phyloP scores from a whole-genome alignment of 257 asterid species.

The Lavandula angustifolia region DNA sequence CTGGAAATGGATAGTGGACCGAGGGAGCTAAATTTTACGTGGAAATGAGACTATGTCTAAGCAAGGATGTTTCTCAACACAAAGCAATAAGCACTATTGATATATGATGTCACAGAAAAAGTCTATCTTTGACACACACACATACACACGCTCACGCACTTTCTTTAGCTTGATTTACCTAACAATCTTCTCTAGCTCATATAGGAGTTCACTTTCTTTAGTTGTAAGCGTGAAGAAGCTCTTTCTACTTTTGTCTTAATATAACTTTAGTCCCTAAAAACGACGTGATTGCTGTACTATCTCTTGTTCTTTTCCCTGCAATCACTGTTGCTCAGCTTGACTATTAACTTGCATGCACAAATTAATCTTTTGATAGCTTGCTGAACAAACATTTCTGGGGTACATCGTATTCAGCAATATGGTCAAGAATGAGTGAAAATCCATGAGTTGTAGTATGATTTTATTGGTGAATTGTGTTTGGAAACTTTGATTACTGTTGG shows the following conservation, averaged over 20 bases:
- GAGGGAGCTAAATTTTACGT: not conserved
- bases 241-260: not conserved
- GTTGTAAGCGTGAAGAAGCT: not conserved
- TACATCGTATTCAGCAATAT: not conserved
- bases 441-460: not conserved
- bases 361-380: not conserved
- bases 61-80: not conserved
- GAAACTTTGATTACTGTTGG: not conserved
- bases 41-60: slow-evolving; percentile 8
- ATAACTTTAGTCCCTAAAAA: not conserved
- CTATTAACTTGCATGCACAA: not conserved
- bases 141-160: not conserved
- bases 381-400: not conserved
- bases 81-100: not conserved
- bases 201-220: not conserved
- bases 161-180: not conserved
- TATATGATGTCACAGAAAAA: not conserved
- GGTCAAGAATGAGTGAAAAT: not conserved
- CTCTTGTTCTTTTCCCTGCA: not conserved
- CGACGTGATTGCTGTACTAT: not conserved
- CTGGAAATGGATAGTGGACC: slow-evolving; percentile 10
- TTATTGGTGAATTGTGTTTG: not conserved
- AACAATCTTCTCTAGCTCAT: slow-evolving; percentile 2
- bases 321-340: not conserved
- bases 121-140: not conserved